Conservation (phyloP, 1,284 basidiomycete genomes). For the Cutaneotrichosporon sp. region DNA sequence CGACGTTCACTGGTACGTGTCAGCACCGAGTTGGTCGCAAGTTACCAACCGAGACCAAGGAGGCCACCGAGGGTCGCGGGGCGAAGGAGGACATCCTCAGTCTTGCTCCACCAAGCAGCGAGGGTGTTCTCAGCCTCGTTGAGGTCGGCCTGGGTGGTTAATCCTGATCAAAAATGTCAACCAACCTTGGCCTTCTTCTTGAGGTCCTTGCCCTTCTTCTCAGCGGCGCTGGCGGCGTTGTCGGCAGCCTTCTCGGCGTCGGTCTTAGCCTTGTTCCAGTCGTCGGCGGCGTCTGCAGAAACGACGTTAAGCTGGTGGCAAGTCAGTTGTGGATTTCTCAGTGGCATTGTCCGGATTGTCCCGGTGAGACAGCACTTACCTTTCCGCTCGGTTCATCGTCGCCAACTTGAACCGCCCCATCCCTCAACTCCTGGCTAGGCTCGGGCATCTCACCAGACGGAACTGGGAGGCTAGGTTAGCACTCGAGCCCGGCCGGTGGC, state of each 20-base stretch:
- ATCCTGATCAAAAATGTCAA: constrained; percentile 43
- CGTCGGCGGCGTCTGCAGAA: constrained; percentile 11
- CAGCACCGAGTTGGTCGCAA: not conserved
- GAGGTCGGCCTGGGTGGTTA: constrained; percentile 33
- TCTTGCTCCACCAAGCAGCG: constrained; percentile 55
- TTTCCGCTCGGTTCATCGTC: constrained; percentile 19
- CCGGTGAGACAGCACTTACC: not conserved
- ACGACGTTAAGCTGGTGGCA: constrained; percentile 1
- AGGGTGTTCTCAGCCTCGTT: constrained; percentile 57
- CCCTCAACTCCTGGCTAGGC: constrained; percentile 42
- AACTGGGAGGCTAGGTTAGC: constrained; percentile 4
- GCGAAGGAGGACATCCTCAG: constrained; percentile 60
- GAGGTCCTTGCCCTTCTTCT: constrained; percentile 48
- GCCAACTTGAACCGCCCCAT: constrained; percentile 21
- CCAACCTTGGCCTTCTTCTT: constrained; percentile 50
- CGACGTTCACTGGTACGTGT: constrained; percentile 59
- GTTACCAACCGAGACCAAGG: constrained; percentile 59
- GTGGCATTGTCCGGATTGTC: not conserved
- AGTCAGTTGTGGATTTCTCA: not conserved
- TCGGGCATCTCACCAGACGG: constrained; percentile 43
- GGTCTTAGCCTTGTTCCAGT: constrained; percentile 18
- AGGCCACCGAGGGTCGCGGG: constrained; percentile 68
- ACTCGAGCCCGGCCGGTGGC: not conserved
- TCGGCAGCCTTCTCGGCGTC: constrained; percentile 15
- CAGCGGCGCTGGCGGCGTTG: constrained; percentile 52